Conservation (phyloP, 441 rosid genomes). For the Populus hybrid region DNA sequence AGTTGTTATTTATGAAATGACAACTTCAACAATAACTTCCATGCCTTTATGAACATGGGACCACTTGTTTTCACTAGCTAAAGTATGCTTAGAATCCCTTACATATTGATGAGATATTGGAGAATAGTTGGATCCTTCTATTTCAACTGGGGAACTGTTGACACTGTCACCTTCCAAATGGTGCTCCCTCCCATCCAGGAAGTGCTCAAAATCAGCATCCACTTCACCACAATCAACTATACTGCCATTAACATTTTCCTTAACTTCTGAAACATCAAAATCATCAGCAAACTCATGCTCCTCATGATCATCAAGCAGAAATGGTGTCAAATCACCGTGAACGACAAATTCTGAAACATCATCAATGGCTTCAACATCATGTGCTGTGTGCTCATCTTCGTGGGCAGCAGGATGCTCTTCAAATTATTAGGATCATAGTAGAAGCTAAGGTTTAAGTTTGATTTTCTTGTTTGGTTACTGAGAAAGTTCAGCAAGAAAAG, state of each 20-base stretch:
- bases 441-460: no score
- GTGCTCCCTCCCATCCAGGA: slow-evolving; percentile 41
- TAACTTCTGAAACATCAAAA: slow-evolving; percentile 51
- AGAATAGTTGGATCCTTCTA: slow-evolving; percentile 30
- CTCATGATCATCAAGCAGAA: slow-evolving; percentile 43
- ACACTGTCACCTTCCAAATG: slow-evolving; percentile 40
- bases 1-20: slow-evolving; percentile 22
- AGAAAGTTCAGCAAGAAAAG: no score
- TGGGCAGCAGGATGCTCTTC: slow-evolving; percentile 36
- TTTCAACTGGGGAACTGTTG: slow-evolving; percentile 29
- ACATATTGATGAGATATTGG: slow-evolving; percentile 29
- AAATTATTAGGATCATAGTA: background rate
- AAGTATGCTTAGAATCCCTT: slow-evolving; percentile 28
- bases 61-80: slow-evolving; percentile 59
- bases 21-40: slow-evolving; percentile 91
- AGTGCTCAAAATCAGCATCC: slow-evolving; percentile 42
- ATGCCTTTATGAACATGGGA: slow-evolving; percentile 71
- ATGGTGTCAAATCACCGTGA: slow-evolving; percentile 31
- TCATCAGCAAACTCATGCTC: slow-evolving; percentile 67
- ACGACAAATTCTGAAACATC: slow-evolving; percentile 53
- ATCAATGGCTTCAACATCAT: slow-evolving; percentile 45
- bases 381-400: slow-evolving; percentile 31
- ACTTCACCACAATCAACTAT: slow-evolving; percentile 43
- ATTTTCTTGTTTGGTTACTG: no score
- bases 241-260: slow-evolving; percentile 54